phyloP scores from a whole-genome alignment of 2,329 filamentous ascomycete species.

The Zasmidium citrigriseum region DNA sequence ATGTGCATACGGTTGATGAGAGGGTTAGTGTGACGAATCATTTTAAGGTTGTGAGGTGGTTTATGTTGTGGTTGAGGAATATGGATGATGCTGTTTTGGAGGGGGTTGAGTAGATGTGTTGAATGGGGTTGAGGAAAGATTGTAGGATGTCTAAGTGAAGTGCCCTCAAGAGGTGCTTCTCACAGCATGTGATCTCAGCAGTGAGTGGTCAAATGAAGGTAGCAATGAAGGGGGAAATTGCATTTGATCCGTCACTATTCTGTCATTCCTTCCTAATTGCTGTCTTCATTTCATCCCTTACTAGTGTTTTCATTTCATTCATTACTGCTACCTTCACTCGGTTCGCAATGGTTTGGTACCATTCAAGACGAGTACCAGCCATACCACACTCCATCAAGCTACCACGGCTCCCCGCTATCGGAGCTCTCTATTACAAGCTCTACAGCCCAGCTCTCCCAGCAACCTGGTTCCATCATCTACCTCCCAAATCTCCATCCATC shows the following conservation, averaged over 20 bases:
- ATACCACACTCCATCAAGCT: too few relatives aligned
- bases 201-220: too few relatives aligned
- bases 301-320: neutral
- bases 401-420: too few relatives aligned
- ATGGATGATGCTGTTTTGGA: constrained; percentile 46
- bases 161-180: neutral
- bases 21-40: constrained; percentile 41
- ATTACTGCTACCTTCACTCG: too few relatives aligned
- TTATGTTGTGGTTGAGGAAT: constrained; percentile 43
- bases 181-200: neutral
- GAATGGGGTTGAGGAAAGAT: neutral
- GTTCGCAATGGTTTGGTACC: too few relatives aligned
- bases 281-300: neutral
- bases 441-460: neutral
- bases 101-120: neutral
- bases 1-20: constrained; percentile 38
- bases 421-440: neutral
- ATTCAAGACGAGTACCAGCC: too few relatives aligned
- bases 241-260: too few relatives aligned
- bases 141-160: neutral
- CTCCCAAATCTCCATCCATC: neutral
- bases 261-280: too few relatives aligned
- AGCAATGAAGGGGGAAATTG: too few relatives aligned
- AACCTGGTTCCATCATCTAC: neutral
- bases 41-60: constrained; percentile 47